Base-by-base conservation (phyloP, 345 rosid species). In the Brassica incana region DNA sequence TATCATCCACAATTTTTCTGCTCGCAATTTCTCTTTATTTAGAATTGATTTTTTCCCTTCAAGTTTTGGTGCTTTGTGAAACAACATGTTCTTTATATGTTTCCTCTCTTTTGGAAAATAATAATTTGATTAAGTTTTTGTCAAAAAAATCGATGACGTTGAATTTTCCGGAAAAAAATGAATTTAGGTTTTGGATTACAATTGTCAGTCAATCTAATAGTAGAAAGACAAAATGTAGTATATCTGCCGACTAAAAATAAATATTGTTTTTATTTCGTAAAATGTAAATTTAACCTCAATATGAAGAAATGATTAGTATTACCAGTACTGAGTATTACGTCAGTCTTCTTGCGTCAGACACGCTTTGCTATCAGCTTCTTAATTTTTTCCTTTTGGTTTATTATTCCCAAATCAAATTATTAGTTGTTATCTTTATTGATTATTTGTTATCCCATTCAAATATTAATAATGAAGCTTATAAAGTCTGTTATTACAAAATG, bases 61-160 rank as follows among this genome's bases (percentile, higher is more conserved):
- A 29, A 20, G 56, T 7, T 64, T 80, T 80, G 83, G 75, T 75
- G 72, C 64, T 75, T 80, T 80, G 79, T 75, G 83, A 80, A 80
- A 80, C 83, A 80, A 75, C 79, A 75, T 80, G 83, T 69, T 80
- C 72, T 64, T 69, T 75, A 54, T 54, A 54, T 8, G 15, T 54
- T 16, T 54, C 60, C 23, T 54, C 23, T 5, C n/a, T 54, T 54
- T n/a, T 5, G 20, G 60, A 11, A 54, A 15, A 54, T 15, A 18
- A 73, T 67, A 73, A 15, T 78, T 72, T 60, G 52, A 54, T 52
- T 2, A 64, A 27, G 30, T 27, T 27, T 27, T 27, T 27, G 30
- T 27, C 30, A 27, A 27, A 27, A 27, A 27, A 27, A 27, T 27
- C 30, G 30, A 27, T 27, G 3, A 27, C 30, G 30, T 27, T 27